Evolutionary conservation across 805 yeast species (phyloP), one percentile per base, ranked within the genome.

Genomic region (Phaffomyces thermotolerans): DNA sequence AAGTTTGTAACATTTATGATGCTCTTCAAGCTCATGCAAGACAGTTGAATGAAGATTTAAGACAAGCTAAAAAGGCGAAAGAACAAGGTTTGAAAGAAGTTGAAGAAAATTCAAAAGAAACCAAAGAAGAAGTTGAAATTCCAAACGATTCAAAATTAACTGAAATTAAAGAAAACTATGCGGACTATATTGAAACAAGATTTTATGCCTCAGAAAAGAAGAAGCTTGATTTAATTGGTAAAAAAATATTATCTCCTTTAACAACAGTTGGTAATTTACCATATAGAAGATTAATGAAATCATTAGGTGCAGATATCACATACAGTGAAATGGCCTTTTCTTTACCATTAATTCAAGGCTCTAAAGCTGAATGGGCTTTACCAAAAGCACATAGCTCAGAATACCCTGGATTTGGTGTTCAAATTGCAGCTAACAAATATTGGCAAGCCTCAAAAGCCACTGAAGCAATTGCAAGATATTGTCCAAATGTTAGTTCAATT

Each of bases 221-320:
- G 62, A 72, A 66, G 44, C 59, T 93, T 39, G 69, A 89, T 57
- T 72, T 85, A 41, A 67, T 69, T 31, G 69, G 78, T 37, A 91
- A 91, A 51, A 89, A 89, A 64, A 88, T 93, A 47, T 81, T 93
- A 8, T 87, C 97, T 2, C 99, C 99, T 2, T 73, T 93, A 49
- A 95, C 99, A 30, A 93, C 99, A 0, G 99, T 93, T 6, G 99
- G 99, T 20, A 93, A 93, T 64, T 71, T 93, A 55, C 99, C 99
- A 14, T 93, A 78, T 66, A 82, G 99, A 63, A 75, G 98, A 54
- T 72, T 93, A 47, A 90, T 93, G 96, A 84, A 81, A 56, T 73
- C 82, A 1, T 64, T 88, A 30, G 97, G 97, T 15, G 95, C 95
- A 12, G 97, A 93, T 56, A 75, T 89, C 15, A 93, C 99, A 0